Percentiles rank a stretch among this genome's conserved stretches.
Conservation (phyloP, 1,284 basidiomycete genomes). For the Farysia itapuensis region DNA sequence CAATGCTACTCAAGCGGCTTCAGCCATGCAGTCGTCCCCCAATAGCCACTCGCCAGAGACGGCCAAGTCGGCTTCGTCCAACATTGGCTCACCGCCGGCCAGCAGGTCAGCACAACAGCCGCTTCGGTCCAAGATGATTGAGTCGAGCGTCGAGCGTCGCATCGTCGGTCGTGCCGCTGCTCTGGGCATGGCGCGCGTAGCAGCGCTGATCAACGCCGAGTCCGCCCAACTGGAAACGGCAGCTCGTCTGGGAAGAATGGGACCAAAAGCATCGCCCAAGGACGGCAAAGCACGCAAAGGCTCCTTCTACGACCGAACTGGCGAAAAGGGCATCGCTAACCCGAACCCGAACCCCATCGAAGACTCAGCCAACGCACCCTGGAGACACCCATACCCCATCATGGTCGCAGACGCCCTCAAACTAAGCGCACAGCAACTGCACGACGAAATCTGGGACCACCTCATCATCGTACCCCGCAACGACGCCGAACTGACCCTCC, state of each 20-base stretch:
- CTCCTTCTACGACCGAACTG: slow-evolving; percentile 15
- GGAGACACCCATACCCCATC: slow-evolving; percentile 33
- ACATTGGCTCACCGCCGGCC: slow-evolving; percentile 1
- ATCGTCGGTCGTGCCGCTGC: slow-evolving; percentile 21
- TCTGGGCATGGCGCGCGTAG: slow-evolving; percentile 23
- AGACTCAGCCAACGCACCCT: slow-evolving; percentile 26
- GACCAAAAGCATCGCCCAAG: not conserved
- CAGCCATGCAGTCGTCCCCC: not conserved
- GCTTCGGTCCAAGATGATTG: slow-evolving; percentile 14
- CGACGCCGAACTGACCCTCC: slow-evolving; percentile 8
- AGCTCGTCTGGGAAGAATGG: slow-evolving; percentile 3
- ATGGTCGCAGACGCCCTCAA: slow-evolving; percentile 31
- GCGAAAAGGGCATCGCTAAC: not conserved
- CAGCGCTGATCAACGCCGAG: slow-evolving; percentile 23
- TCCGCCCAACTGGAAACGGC: slow-evolving; percentile 12
- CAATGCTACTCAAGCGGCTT: slow-evolving; percentile 7
- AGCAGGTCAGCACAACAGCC: not conserved
- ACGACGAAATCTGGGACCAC: slow-evolving; percentile 38
- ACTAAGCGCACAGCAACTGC: slow-evolving; percentile 14
- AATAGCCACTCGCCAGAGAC: not conserved
- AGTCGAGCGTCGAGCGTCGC: slow-evolving; percentile 13
- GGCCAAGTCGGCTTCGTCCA: not conserved
- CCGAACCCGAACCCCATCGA: slow-evolving; percentile 16
- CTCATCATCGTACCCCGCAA: slow-evolving; percentile 21
- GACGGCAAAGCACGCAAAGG: slow-evolving; percentile 21